Percentiles rank a stretch among this genome's conserved stretches.
phyloP scores from a whole-genome alignment of 1,139 yeast species.

The Diutina rugosa region DNA sequence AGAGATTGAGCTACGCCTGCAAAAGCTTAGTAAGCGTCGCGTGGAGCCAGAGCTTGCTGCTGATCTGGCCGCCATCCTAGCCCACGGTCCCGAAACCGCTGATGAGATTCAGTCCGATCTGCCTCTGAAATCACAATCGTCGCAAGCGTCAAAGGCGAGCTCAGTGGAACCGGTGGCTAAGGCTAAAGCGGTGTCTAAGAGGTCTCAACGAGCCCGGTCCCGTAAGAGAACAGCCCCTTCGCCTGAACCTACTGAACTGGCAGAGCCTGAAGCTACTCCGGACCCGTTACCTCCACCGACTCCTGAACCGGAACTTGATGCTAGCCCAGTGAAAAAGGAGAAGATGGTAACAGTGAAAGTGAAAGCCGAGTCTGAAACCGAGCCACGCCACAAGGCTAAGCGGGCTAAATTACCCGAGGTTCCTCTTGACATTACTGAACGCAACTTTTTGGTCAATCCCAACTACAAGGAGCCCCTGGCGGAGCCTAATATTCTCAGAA shows the following conservation, averaged over 20 bases:
- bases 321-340: not conserved
- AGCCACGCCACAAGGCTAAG: constrained; percentile 1
- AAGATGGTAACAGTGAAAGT: constrained; percentile 3
- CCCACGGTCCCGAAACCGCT: not conserved
- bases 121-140: not conserved
- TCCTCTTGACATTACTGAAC: constrained; percentile 3
- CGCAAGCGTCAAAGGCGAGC: not conserved
- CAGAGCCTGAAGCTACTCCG: not conserved
- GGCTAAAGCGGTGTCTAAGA: not conserved
- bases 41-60: constrained; percentile 61
- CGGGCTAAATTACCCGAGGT: constrained; percentile 4
- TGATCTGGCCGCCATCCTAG: constrained; percentile 48
- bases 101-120: not conserved
- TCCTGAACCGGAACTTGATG: not conserved
- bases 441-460: constrained; percentile 7
- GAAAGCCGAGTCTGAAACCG: constrained; percentile 2
- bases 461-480: constrained; percentile 10
- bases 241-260: not conserved
- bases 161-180: not conserved
- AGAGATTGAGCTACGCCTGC: constrained; percentile 43
- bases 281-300: not conserved
- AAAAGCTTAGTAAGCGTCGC: constrained; percentile 41
- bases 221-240: not conserved
- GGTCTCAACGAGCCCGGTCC: not conserved
- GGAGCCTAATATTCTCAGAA: not conserved